Percentiles rank a stretch among this genome's conserved stretches.
These are phyloP conservation scores for Hemisphaericaspora xylofermentans DNA, from an alignment of 1,139 yeast species.

Conservation along the genomic window DNA sequence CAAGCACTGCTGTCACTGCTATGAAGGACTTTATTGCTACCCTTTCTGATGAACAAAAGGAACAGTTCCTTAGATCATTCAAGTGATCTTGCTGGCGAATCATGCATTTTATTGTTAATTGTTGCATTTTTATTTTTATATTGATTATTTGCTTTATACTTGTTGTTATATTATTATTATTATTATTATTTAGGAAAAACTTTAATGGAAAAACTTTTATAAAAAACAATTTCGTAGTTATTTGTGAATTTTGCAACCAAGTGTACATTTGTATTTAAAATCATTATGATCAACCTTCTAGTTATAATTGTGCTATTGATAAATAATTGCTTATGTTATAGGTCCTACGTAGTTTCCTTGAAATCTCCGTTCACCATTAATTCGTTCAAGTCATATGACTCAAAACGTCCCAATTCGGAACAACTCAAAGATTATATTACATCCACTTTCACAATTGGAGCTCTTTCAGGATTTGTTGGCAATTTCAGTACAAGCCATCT, in stretches of 20 bases:
- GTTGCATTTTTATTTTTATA: constrained; percentile 5
- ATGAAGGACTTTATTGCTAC: constrained; percentile 60
- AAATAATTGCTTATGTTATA: background rate
- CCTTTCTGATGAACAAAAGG: constrained; percentile 62
- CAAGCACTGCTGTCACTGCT: constrained; percentile 53
- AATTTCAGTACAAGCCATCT: constrained; percentile 50
- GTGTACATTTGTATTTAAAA: background rate
- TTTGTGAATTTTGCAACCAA: background rate
- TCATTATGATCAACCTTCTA: background rate
- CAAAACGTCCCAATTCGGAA: constrained; percentile 25
- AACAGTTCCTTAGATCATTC: constrained; percentile 41
- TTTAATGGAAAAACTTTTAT: constrained; percentile 8
- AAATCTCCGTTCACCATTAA: constrained; percentile 30
- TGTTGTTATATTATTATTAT: constrained; percentile 4
- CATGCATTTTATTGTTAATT: constrained; percentile 2
- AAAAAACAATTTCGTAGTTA: background rate
- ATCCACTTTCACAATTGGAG: constrained; percentile 53
- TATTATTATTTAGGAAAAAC: constrained; percentile 7
- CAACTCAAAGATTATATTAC: constrained; percentile 43
- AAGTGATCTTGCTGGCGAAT: constrained; percentile 13
- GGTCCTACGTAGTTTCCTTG: constrained; percentile 22
- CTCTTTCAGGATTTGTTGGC: constrained; percentile 61
- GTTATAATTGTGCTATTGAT: background rate
- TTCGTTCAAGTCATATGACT: constrained; percentile 36
- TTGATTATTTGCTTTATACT: constrained; percentile 6